Evolutionary conservation across 1,284 basidiomycete genomes (phyloP).

Genomic region (Sanghuangporus sanghuang): DNA sequence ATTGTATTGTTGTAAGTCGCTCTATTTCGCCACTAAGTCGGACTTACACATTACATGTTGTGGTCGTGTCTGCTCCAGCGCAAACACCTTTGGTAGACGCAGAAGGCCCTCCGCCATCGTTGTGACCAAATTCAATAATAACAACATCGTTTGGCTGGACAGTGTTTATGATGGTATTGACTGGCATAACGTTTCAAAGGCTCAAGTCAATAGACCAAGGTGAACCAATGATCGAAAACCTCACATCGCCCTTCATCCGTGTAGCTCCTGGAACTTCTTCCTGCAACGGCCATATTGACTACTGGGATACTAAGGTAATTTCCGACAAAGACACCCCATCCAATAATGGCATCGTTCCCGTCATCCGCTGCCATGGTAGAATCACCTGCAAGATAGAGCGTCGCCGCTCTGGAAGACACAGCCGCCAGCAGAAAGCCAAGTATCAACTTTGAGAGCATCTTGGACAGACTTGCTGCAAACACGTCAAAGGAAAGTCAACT

Average conservation of each 20-base stretch:
- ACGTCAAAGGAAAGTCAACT: neutral
- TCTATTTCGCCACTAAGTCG: neutral
- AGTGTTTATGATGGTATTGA: constrained; percentile 7
- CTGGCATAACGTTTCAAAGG: neutral
- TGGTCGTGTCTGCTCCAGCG: constrained; percentile 25
- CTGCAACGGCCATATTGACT: constrained; percentile 41
- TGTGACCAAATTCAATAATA: constrained; percentile 42
- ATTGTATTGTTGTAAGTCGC: neutral
- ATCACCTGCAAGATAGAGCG: constrained; percentile 44
- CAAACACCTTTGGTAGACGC: constrained; percentile 26
- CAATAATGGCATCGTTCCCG: constrained; percentile 26
- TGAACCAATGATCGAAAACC: neutral
- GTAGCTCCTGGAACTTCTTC: constrained; percentile 41
- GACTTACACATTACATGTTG: constrained; percentile 22
- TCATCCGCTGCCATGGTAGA: constrained; percentile 33
- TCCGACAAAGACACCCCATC: constrained; percentile 41
- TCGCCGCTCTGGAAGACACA: constrained; percentile 15
- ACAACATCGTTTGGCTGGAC: constrained; percentile 33
- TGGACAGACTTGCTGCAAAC: neutral
- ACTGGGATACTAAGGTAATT: constrained; percentile 38
- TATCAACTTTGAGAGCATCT: neutral
- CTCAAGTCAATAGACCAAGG: neutral
- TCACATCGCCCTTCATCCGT: constrained; percentile 38
- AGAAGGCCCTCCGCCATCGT: constrained; percentile 31
- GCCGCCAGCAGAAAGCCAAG: neutral